A percentile compares a stretch with the other conserved stretches of the same genome.
Conservation (phyloP, 2,329 filamentous ascomycete genomes). For the Fusarium setosum region DNA sequence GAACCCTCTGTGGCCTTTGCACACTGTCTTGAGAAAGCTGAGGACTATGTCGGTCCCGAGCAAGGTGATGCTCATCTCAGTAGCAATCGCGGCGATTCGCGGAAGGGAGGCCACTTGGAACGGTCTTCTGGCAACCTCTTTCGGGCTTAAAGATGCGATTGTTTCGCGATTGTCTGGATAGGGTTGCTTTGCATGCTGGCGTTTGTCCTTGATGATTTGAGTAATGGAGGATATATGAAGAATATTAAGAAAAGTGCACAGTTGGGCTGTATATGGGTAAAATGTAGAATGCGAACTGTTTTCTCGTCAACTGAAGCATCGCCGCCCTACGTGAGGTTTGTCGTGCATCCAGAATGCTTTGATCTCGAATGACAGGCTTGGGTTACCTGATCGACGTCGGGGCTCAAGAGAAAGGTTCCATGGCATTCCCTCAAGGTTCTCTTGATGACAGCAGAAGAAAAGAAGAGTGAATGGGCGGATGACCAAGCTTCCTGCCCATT, state of each 20-base stretch:
- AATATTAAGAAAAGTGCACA: background rate
- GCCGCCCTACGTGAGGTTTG: too few species aligned
- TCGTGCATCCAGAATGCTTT: too few species aligned
- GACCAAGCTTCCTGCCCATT: too few species aligned
- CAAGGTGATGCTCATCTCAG: background rate
- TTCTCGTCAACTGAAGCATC: background rate
- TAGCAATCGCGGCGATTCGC: background rate
- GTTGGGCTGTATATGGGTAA: too few species aligned
- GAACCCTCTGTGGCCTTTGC: conserved; percentile 7
- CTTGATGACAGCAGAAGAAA: too few species aligned
- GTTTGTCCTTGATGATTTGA: background rate
- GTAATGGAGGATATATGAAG: background rate
- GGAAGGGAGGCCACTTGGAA: conserved; percentile 1
- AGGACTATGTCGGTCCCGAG: background rate
- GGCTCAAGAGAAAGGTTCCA: too few species aligned
- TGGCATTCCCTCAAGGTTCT: too few species aligned
- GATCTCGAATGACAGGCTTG: too few species aligned
- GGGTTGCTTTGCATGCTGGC: background rate
- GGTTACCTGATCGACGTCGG: too few species aligned
- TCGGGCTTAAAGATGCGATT: conserved; percentile 3
- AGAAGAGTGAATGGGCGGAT: too few species aligned
- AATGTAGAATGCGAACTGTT: background rate
- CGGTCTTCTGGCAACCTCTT: background rate
- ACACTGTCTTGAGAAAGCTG: background rate
- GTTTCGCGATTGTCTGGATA: background rate